Conservation (phyloP, 2,329 filamentous ascomycete genomes). For the Pseudopithomyces chartarum region DNA sequence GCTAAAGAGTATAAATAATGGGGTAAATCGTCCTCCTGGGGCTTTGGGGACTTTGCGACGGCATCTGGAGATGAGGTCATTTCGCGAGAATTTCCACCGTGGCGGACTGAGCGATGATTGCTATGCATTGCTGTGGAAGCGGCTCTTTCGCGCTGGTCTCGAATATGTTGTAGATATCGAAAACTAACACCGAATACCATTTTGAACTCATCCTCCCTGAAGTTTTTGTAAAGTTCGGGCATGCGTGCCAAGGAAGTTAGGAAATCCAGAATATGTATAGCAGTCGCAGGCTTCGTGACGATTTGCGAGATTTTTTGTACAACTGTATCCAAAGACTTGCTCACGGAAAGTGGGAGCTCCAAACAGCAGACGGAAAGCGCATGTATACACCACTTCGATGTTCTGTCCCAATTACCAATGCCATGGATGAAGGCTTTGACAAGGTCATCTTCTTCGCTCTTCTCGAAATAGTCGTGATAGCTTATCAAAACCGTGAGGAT, state of each 20-base stretch:
- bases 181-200: conserved; percentile 96
- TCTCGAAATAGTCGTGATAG: conserved; percentile 84
- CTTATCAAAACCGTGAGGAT: conserved; percentile 85
- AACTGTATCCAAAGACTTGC: conserved; percentile 82
- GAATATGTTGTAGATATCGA: conserved; percentile 86
- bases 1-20: conserved; percentile 94
- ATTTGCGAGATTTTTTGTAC: conserved; percentile 94
- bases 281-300: conserved; percentile 89
- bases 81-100: conserved; percentile 53
- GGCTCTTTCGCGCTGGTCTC: conserved; percentile 61
- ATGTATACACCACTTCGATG: conserved; percentile 91
- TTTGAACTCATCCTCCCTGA: conserved; percentile 88
- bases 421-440: conserved; percentile 85
- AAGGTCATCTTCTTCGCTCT: conserved; percentile 86
- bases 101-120: conserved; percentile 44
- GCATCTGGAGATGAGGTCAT: conserved; percentile 32
- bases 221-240: conserved; percentile 83
- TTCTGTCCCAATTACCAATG: conserved; percentile 81
- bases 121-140: conserved; percentile 39
- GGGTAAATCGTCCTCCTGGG: conserved; percentile 73
- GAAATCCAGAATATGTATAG: conserved; percentile 95
- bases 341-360: conserved; percentile 85
- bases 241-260: conserved; percentile 86
- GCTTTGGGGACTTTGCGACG: conserved; percentile 45
- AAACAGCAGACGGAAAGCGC: conserved; percentile 94